Base-by-base conservation (phyloP, 192 early-diverging fungal genomes). In the Umbelopsis isabellina region DNA sequence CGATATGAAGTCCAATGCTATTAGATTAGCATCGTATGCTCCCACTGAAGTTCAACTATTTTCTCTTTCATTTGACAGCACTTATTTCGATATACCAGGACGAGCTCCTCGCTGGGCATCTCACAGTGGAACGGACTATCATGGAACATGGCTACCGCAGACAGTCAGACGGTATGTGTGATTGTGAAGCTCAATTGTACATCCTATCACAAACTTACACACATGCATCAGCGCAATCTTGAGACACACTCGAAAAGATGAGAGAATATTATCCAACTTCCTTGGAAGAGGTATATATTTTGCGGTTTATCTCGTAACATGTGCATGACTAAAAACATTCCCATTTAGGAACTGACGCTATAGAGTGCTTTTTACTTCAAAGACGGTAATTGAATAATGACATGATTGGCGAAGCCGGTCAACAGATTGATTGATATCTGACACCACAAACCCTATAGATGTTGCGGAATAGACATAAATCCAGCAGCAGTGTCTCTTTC, bases 41-140 rank as follows among this genome's bases (percentile, higher is more conserved):
- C 92, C 92, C 5, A 76, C 82, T 7, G 85, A 88, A 22, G 81
- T 85, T 65, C 91, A 94, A 48, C 27, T 89, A 30, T 97, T 89
- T 47, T 93, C 93, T 8, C 72, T 96, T 3, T 75, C 86, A 0
- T 89, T 94, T 49, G 91, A 95, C 68, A 88, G 87, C 1, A 89
- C 92, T 2, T 97, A 93, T 73, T 96, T 89, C 82, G 95, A 97
- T 74, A 95, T 97, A 47, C 91, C 92, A n/a, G 91, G 90, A 10
- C 81, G 94, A 22, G 95, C 95, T 0, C 94, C 95, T 22, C 83
- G 95, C 55, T 97, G 95, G 92, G 92, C 88, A 3, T 89, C 92
- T n/a, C 93, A 94, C 80, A 93, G 91, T 25, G 94, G 94, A n/a
- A 88, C 90, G 13, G 94, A 96, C 75, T 97, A 97, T 69, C 95